Evolutionary conservation across 1,139 yeast genomes (phyloP), one percentile per base, ranked within the genome.

Genomic region (Debaryomyces sp.): DNA sequence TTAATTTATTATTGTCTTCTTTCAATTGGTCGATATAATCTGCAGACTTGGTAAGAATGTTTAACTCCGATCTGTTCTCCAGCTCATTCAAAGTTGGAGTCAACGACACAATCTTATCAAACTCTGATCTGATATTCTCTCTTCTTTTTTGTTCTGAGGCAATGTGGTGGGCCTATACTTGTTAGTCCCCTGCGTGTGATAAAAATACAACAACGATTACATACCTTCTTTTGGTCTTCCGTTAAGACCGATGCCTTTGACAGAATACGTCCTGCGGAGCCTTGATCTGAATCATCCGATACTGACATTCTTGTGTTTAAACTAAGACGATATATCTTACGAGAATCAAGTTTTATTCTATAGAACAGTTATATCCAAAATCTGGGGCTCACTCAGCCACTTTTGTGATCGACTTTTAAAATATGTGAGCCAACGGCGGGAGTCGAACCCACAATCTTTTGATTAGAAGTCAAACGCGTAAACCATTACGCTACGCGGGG

Each of bases 81-180:
- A 68, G 71, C 23, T 72, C 73, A 1, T 66, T 65, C 41, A 76
- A 64, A 1, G 74, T 65, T 1, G 81, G 81, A 2, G 80, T 75
- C 37, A 76, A 62, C 5, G 66, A 58, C 10, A 76, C 81, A 18
- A 76, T 73, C 46, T 67, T 68, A 54, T 76, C 81, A 55, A 76
- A 76, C 53, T 75, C 80, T 12, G 77, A 67, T 39, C 81, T 64
- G 33, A 76, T 76, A 52, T 76, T 75, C 50, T 74, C 79, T 54
- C 81, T 63, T 58, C 81, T 61, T 53, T 74, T 75, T 54, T 76
- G 80, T 53, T 76, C 81, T 1, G 80, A 75, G n/a, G 80, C 80
- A 15, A 76, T 76, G 52, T 76, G 81, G 51, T 76, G 81, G 1
- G 80, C 80, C 77, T 74, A 35, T 41, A 29, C 4, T 10, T n/a